phyloP scores from a whole-genome alignment of 2,329 filamentous ascomycete species.

The Colletotrichum chlorophyti region DNA sequence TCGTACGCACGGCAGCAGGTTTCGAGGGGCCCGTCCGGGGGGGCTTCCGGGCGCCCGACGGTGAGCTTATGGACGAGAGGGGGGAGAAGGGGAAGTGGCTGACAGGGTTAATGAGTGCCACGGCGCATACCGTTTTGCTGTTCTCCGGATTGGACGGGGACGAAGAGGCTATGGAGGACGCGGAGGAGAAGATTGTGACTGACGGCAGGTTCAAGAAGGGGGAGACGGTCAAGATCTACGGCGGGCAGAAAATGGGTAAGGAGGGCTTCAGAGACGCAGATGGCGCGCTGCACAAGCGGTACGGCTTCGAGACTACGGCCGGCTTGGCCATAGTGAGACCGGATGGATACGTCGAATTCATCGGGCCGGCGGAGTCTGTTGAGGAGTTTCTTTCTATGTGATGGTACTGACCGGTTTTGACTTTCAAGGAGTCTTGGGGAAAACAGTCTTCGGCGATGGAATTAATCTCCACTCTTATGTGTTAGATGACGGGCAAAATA shows the following conservation, averaged over 20 bases:
- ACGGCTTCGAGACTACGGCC: slow-evolving; percentile 35
- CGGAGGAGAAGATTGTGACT: slow-evolving; percentile 16
- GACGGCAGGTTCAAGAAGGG: slow-evolving; percentile 23
- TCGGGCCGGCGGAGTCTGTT: slow-evolving; percentile 35
- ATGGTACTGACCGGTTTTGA: not conserved
- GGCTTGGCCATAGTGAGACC: slow-evolving; percentile 40
- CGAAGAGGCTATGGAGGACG: slow-evolving; percentile 12
- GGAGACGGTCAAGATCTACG: slow-evolving; percentile 29
- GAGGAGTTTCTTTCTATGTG: slow-evolving; percentile 31
- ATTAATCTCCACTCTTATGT: not conserved
- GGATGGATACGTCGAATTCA: slow-evolving; percentile 40
- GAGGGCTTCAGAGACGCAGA: slow-evolving; percentile 31
- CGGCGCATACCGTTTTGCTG: slow-evolving; percentile 38
- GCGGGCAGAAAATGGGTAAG: not conserved
- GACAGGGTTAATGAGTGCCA: slow-evolving; percentile 35
- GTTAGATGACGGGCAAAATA: not conserved
- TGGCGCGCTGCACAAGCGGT: slow-evolving; percentile 35
- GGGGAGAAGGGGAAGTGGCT: slow-evolving; percentile 31
- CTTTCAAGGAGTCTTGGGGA: not conserved
- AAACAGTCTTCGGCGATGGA: not conserved
- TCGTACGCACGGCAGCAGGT: slow-evolving; percentile 41
- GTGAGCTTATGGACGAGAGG: slow-evolving; percentile 31
- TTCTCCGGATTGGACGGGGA: slow-evolving; percentile 35
- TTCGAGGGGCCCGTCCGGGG: slow-evolving; percentile 46
- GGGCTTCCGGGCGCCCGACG: slow-evolving; percentile 54